A percentile compares a stretch with the other conserved stretches of the same genome.
Conservation (phyloP, 23 red algal species). For the Gracilariopsis chorda region DNA sequence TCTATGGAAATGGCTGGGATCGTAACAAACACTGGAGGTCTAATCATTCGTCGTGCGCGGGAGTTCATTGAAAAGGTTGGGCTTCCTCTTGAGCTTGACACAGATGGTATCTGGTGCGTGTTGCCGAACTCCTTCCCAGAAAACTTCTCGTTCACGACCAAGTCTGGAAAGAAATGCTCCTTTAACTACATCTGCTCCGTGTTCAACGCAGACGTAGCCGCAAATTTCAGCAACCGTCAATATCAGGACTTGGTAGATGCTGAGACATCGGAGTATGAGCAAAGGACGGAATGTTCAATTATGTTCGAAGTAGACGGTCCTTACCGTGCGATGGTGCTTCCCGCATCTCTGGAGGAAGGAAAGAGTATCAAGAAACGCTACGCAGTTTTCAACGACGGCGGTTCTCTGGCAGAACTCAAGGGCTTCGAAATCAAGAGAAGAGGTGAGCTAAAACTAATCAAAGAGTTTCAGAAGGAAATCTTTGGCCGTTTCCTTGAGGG, state of each 20-base stretch:
- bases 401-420: constrained; percentile 92
- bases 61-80: constrained; percentile 92
- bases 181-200: constrained; percentile 88
- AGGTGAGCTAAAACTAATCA: constrained; percentile 98
- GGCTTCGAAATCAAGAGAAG: constrained; percentile 99
- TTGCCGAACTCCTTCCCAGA: constrained; percentile 89
- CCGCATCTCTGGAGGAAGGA: constrained; percentile 91
- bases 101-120: constrained; percentile 99
- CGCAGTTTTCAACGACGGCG: constrained; percentile 96
- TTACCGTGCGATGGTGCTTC: constrained; percentile 96
- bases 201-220: constrained; percentile 83
- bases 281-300: constrained; percentile 84
- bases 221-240: constrained; percentile 94
- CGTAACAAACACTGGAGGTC: constrained; percentile 92
- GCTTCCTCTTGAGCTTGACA: constrained; percentile 94
- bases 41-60: constrained; percentile 93
- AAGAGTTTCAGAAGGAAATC: constrained; percentile 94
- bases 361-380: constrained; percentile 99
- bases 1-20: constrained; percentile 99
- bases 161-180: constrained; percentile 43
- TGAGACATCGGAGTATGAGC: constrained; percentile 58
- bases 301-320: constrained; percentile 99
- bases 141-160: constrained; percentile 59
- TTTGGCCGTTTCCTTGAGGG: constrained; percentile 89
- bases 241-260: constrained; percentile 83